Evolutionary conservation across 208 protist genomes (phyloP), one percentile per base, ranked within the genome.

Genomic region (Leishmania tropica): DNA sequence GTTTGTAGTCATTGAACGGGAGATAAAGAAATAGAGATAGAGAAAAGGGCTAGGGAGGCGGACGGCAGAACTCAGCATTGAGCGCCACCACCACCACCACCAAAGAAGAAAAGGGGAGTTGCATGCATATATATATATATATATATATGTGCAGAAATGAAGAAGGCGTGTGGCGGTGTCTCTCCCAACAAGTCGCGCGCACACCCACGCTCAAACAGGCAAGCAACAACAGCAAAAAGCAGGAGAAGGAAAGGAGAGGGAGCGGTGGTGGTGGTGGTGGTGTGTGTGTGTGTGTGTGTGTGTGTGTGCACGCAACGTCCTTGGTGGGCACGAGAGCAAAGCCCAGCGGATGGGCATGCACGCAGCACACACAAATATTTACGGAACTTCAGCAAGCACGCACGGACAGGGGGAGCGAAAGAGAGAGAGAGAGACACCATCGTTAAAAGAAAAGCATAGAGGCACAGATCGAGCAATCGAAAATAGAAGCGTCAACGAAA

Each of bases 231-330:
- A 13, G 76, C 71, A 45, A 70, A 5, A 76, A 67, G 31, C 40
- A 62, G 54, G 35, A 5, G 28, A 70, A 70, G 17, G 19, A 42
- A 15, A 21, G 37, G 13, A 45, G 56, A 62, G 56, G 8, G 51
- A 54, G 15, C 51, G 51, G 51, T 5, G 51, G 51, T 54, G 17
- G 51, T 51, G 8, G 8, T 5, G 0, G 58, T 64, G 58, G 58
- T 64, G 60, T 65, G 28, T 35, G 60, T 65, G 60, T 65, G 60
- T 65, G n/a, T n/a, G n/a, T n/a, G n/a, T n/a, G n/a, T n/a, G 60
- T 65, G 60, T 10, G 60, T 35, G 60, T 65, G 60, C n/a, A 17
- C n/a, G 11, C 28, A 21, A 19, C 60, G 60, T 54, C 51, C 17
- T 19, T 54, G 51, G 21, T 54, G 3, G 51, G 51, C 17, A 6